phyloP scores from a whole-genome alignment of 768 basidiomycete species.

The Lactifluus rugatus region DNA sequence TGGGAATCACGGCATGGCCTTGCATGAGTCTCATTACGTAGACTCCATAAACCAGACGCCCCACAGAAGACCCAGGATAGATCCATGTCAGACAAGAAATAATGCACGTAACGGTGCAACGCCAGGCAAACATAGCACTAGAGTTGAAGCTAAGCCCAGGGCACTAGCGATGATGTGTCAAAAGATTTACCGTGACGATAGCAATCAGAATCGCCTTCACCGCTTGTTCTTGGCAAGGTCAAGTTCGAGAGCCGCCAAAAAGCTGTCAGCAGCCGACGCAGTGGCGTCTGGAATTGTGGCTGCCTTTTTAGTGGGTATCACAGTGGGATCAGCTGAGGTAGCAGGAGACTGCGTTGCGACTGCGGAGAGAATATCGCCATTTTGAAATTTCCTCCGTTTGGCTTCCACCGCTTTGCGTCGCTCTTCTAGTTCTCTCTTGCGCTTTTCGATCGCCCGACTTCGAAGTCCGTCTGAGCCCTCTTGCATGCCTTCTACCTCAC shows the following conservation, averaged over 20 bases:
- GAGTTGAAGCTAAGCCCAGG: constrained; percentile 4
- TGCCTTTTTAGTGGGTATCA: constrained; percentile 13
- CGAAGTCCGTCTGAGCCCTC: constrained; percentile 26
- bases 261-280: constrained; percentile 45
- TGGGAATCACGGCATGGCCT: constrained; percentile 5
- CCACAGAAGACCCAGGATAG: background rate
- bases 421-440: constrained; percentile 67
- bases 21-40: constrained; percentile 14
- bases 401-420: constrained; percentile 49
- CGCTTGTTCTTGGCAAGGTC: constrained; percentile 39
- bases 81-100: constrained; percentile 2
- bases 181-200: background rate
- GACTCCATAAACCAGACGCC: background rate
- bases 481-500: constrained; percentile 73
- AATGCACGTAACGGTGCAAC: constrained; percentile 5
- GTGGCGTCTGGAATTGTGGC: background rate
- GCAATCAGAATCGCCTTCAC: background rate
- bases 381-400: constrained; percentile 49
- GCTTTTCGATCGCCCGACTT: constrained; percentile 60
- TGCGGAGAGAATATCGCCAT: background rate
- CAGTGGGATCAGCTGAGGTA: constrained; percentile 1
- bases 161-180: background rate
- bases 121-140: background rate
- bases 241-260: constrained; percentile 54
- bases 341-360: constrained; percentile 8